Evolutionary conservation across 2,329 filamentous ascomycete species (phyloP), one percentile per base, ranked within the genome.

Genomic region (Calonectria crousiana): DNA sequence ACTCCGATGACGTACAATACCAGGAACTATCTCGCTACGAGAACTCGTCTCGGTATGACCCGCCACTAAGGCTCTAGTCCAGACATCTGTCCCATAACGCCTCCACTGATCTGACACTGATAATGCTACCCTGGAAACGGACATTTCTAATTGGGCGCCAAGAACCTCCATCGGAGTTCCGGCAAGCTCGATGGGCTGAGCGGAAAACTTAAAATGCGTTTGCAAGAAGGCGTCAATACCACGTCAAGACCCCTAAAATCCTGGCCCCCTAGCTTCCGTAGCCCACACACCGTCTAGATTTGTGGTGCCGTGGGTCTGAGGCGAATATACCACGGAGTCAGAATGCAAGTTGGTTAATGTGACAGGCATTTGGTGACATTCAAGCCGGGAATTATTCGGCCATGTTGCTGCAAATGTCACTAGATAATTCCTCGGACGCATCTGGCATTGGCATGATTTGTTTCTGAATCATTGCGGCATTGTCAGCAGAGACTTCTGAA

Each of bases 31-130:
- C 56, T 23, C 34, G 11, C 38, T 62, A 26, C 18, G 56, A 16
- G 8, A 28, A 2, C 56, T 62, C 34, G 56, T 62, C 56, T 62
- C 56, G 56, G 56, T 41, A 62, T 41, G 56, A 62, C 56, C 56
- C 56, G 56, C 56, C 56, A 36, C 56, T 62, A 62, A 62, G 23
- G 9, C 13, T 6, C 36, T 62, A 62, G 56, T 18, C 38, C 56
- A 41, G 36, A 34, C 20, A 10, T 62, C 16, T 28, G 56, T 62
- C 36, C 34, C 34, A 41, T 62, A 26, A 38, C 16, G 23, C 56
- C 56, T 60, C 56, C 56, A 62, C 34, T 18, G 56, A 62, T 62
- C 34, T 41, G 56, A 62, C 56, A 62, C 26, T 62, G 56, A 62
- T 62, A 62, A 62, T 38, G 34, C 36, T 16, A 20, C 34, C 14